phyloP scores from a whole-genome alignment of 1,284 basidiomycete genomes.

The Microbotryum scabiosae region DNA sequence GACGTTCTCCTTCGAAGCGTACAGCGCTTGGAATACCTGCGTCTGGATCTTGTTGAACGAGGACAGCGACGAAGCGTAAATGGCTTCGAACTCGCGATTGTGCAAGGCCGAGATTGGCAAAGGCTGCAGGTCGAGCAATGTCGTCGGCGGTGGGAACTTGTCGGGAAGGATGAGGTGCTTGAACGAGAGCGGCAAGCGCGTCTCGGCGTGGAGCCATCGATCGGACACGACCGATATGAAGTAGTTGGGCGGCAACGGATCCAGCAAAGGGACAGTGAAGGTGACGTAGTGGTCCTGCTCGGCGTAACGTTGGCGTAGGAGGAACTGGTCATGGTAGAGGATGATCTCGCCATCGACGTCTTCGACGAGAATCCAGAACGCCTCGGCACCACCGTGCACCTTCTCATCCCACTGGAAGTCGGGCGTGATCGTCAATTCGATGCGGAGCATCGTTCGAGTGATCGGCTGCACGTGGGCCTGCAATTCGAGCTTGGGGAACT shows the following conservation, averaged over 20 bases:
- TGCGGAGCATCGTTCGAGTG: conserved; percentile 74
- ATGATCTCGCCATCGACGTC: conserved; percentile 96
- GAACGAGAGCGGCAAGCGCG: conserved; percentile 90
- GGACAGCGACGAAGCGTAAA: conserved; percentile 65
- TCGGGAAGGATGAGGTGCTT: conserved; percentile 96
- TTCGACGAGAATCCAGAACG: conserved; percentile 88
- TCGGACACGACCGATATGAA: conserved; percentile 93
- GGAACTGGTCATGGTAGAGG: conserved; percentile 86
- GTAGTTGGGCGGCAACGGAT: conserved; percentile 94
- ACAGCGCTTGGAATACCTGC: conserved; percentile 95
- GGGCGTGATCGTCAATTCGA: conserved; percentile 83
- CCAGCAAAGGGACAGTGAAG: conserved; percentile 90
- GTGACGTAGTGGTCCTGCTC: conserved; percentile 75
- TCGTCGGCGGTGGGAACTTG: conserved; percentile 88
- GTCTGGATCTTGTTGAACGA: conserved; percentile 97
- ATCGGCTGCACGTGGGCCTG: conserved; percentile 92
- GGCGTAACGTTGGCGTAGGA: conserved; percentile 83
- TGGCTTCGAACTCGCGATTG: conserved; percentile 77
- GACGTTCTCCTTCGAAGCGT: conserved; percentile 90
- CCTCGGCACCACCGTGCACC: conserved; percentile 77
- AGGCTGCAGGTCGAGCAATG: conserved; percentile 84
- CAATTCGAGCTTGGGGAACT: conserved; percentile 74
- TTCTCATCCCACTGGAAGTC: conserved; percentile 98
- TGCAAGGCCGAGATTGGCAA: conserved; percentile 84
- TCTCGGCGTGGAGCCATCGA: conserved; percentile 92